phyloP scores from a whole-genome alignment of 2,329 filamentous ascomycete genomes.

The Ceratocystis cacaofunesta region DNA sequence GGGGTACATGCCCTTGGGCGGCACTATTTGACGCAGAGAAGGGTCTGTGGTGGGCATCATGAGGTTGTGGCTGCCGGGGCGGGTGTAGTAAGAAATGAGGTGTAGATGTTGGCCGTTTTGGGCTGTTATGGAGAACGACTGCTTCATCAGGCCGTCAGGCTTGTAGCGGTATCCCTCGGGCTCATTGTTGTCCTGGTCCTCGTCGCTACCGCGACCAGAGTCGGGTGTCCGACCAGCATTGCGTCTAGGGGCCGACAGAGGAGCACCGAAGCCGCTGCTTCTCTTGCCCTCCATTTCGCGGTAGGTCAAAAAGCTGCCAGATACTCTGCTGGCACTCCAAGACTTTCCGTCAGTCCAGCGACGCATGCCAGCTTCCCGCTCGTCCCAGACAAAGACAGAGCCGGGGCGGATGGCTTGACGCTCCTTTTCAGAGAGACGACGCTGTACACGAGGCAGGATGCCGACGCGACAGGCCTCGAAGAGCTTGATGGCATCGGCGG shows the following conservation, averaged over 20 bases:
- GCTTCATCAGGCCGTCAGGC: slow-evolving; percentile 95
- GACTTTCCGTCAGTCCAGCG: slow-evolving; percentile 98
- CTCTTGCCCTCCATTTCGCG: slow-evolving; percentile 98
- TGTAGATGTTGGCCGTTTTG: slow-evolving; percentile 79
- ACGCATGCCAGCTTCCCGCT: slow-evolving; percentile 93
- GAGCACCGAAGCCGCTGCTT: slow-evolving; percentile 55
- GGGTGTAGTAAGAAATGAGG: slow-evolving; percentile 91
- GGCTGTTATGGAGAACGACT: slow-evolving; percentile 97
- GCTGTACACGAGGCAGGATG: slow-evolving; percentile 77
- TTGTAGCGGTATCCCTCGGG: slow-evolving; percentile 91
- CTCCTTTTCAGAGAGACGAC: slow-evolving; percentile 90
- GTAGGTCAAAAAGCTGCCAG: slow-evolving; percentile 93
- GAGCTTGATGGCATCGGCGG: slow-evolving; percentile 91
- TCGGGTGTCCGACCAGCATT: slow-evolving; percentile 66
- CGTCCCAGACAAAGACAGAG: slow-evolving; percentile 99
- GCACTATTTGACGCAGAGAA: slow-evolving; percentile 63
- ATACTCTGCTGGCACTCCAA: slow-evolving; percentile 95
- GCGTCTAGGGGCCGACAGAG: slow-evolving; percentile 28
- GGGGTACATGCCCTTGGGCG: slow-evolving; percentile 89
- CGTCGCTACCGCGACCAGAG: slow-evolving; percentile 65
- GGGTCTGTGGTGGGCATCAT: slow-evolving; percentile 72
- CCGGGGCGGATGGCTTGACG: slow-evolving; percentile 89
- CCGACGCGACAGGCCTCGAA: slow-evolving; percentile 92
- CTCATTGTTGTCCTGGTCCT: slow-evolving; percentile 70
- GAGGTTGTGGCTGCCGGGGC: slow-evolving; percentile 56